Base-by-base conservation (phyloP, 2,329 filamentous ascomycete genomes). In the Neoascochyta sp. region DNA sequence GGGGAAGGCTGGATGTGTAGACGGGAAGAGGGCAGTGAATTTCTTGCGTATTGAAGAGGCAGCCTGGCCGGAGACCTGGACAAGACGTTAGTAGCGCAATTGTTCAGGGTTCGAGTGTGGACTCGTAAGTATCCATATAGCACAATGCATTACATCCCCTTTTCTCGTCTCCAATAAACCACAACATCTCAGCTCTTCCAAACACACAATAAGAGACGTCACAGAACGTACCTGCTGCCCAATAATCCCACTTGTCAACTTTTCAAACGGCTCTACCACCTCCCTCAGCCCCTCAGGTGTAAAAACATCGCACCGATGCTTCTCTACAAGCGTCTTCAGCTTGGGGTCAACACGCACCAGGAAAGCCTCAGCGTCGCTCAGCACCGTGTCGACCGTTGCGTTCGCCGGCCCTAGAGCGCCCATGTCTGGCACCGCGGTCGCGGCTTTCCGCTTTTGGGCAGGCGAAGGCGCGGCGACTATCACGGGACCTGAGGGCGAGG, bases 21-120 rank as follows among this genome's bases (percentile, higher is more conserved):
- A 50, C 19, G 67, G 59, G 61, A 95, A 95, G 11, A 57, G 43
- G 47, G 45, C 16, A 32, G 46, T 27, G 43, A 42, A 44, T 45
- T 86, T 90, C 27, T 75, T 76, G 61, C 90, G 89, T 66, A 98
- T 96, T 5, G 85, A 85, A 46, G 78, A 83, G 9, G 92, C 92
- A 1, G 92, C 92, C 5, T 88, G 87, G 11, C 90, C 88, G 1
- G 88, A 95, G 12, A 98, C 90, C 59, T 65, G 16, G 15, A 18
- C n/a, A n/a, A n/a, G n/a, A n/a, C n/a, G n/a, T n/a, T n/a, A n/a
- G n/a, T 24, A 24, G 21, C 12, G 24, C 11, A 14, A 26, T n/a
- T n/a, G n/a, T n/a, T n/a, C n/a, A n/a, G n/a, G n/a, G n/a, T n/a
- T n/a, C n/a, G n/a, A n/a, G n/a, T n/a, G n/a, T n/a, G n/a, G n/a